Evolutionary conservation across 306 rosid genomes (phyloP).

Genomic region (Lithocarpus polystachyus): DNA sequence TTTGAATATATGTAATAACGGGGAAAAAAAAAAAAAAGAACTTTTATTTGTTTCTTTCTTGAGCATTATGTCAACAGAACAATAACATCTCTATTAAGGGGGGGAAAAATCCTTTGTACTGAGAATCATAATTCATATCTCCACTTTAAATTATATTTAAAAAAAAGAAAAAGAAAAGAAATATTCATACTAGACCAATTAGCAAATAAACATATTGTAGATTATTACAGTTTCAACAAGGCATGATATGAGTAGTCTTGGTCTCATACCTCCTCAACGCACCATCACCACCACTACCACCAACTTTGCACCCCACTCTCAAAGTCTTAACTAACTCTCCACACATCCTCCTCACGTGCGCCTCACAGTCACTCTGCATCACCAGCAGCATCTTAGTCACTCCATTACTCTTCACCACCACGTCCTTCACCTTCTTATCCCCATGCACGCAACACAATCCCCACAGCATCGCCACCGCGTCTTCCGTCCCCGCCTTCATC

Average conservation of each 20-base stretch:
- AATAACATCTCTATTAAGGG: no score
- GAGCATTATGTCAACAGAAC: no score
- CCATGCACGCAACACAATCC: slow-evolving; percentile 42
- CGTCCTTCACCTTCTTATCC: slow-evolving; percentile 38
- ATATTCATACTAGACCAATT: no score
- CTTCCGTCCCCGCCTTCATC: slow-evolving; percentile 46
- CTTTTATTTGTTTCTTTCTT: no score
- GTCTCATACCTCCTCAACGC: slow-evolving; percentile 35
- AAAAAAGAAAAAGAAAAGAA: background rate
- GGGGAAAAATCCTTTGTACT: background rate
- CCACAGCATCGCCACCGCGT: slow-evolving; percentile 52
- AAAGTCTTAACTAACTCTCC: slow-evolving; percentile 47
- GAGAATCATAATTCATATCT: no score
- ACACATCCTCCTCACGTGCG: slow-evolving; percentile 51
- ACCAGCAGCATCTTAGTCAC: slow-evolving; percentile 42
- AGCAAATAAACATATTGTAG: no score
- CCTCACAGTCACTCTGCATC: slow-evolving; percentile 51
- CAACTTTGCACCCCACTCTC: slow-evolving; percentile 12
- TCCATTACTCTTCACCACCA: slow-evolving; percentile 43
- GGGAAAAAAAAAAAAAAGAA: no score
- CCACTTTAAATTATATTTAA: background rate
- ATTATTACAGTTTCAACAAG: slow-evolving; percentile 16
- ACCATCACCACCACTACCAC: slow-evolving; percentile 7
- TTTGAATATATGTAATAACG: no score
- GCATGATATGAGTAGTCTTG: slow-evolving; percentile 47